Base-by-base conservation (phyloP, 2,329 filamentous ascomycete genomes). In the Botryotinia calthae region DNA sequence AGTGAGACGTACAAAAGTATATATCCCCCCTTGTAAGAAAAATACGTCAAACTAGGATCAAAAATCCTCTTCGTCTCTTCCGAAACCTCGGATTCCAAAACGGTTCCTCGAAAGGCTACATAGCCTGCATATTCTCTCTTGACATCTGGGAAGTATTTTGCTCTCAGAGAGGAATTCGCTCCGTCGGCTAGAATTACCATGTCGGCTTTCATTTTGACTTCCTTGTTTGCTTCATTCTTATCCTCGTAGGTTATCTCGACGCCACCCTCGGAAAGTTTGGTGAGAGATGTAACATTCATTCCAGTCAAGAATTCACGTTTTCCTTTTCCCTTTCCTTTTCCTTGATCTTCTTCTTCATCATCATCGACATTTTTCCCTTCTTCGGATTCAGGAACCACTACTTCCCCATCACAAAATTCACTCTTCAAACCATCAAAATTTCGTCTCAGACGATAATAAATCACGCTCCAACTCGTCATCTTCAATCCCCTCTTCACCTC, bases 11-110 rank as follows among this genome's bases (percentile, higher is more conserved):
- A 77, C 65, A 80, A 78, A 2, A 84, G 78, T 72, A 84, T 83
- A 73, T 84, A 83, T 8, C 78, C 79, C 8, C 76, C 75, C 72
- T 83, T 81, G 76, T 76, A 75, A 84, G 82, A 77, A 80, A 81
- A 84, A 77, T 83, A 84, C 9, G 82, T 83, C 72, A 84, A 84
- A 3, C 80, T 78, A 34, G 83, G 78, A 68, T 77, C 75, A 67
- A 84, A 82, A 0, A 80, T 79, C 25, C 79, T 77, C 56, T 76
- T 79, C 10, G 82, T 76, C 7, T 79, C 74, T 31, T 80, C 78
- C 40, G 80, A 82, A 6, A 82, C 80, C 51, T 82, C 80, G n/a
- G 75, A 71, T 74, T 86, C 84, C 4, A 74, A 76, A 4, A 85
- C 76, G 0, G 82, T 84, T 2, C 84, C 84, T 16, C 84, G 78